Base-by-base conservation (phyloP, 2,329 filamentous ascomycete genomes). In the Ceratocystis papillata region DNA sequence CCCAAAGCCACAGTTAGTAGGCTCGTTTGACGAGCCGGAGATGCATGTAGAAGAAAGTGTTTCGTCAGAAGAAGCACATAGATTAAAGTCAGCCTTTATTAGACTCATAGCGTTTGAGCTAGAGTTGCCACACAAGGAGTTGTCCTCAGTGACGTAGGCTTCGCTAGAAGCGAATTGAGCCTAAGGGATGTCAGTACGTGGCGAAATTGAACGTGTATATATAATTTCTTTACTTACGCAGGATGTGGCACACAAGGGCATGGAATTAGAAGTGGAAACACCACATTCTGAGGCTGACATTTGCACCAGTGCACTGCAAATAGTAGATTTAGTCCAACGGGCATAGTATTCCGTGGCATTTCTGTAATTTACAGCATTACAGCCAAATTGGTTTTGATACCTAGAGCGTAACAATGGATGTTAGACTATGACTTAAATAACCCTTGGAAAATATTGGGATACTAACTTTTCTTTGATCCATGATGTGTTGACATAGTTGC, bases 301-400 rank as follows among this genome's bases (percentile, higher is more conserved):
- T 76, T 99, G 94, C 63, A 99, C 84, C 73, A 99, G 88, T 70
- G 89, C 83, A 79, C 95, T 97, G 81, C 94, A 99, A 70, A 99
- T 82, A 69, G 95, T 87, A 68, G 89, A 94, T 60, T 86, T 94
- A 4, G 93, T 96, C 77, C 93, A 99, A 71, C 94, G 87, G 62
- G 94, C 93, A 76, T 99, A 99, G 72, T 92, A 83, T 72, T 88
- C 82, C 70, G 84, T 87, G 3, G 90, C 87, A 74, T 96, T 89
- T 66, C 84, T 84, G 66, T 92, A 81, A 72, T 94, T 84, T 71
- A 96, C 80, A 69, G 83, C 82, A 61, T 83, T 80, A 74, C 94
- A 99, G 66, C 93, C 93, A 69, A 99, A 83, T 61, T 90, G 79
- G 64, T 82, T 80, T 74, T 89, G 81, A 76, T 93, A 99, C 79